A percentile compares a stretch with the other conserved stretches of the same genome.
Evolutionary conservation across 116 monocot genomes (phyloP).

Genomic region (Zostera marina): DNA sequence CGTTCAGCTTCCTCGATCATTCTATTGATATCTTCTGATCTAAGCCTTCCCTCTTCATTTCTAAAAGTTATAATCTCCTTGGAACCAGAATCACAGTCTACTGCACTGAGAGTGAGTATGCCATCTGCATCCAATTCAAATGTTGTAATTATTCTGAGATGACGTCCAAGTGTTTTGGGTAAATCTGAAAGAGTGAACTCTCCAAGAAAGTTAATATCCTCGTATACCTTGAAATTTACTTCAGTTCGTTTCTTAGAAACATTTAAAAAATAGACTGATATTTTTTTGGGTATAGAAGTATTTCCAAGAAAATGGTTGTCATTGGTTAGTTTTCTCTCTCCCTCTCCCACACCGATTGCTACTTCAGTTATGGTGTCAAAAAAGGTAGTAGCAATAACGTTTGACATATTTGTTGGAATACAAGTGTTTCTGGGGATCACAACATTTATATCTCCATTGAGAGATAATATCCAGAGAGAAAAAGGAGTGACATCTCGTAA

Average conservation of each 20-base stretch:
- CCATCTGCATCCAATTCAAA: slow-evolving; percentile 51
- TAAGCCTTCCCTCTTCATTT: slow-evolving; percentile 15
- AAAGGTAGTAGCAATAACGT: not conserved
- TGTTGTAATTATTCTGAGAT: slow-evolving; percentile 26
- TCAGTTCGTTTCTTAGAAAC: too few species aligned
- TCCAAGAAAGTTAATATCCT: slow-evolving; percentile 2
- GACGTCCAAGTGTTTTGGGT: slow-evolving; percentile 16
- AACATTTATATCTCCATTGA: not conserved
- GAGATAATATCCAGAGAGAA: slow-evolving; percentile 1
- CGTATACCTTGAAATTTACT: too few species aligned
- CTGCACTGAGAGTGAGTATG: slow-evolving; percentile 50
- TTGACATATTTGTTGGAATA: not conserved
- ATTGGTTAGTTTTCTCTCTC: not conserved
- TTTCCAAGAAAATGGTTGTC: too few species aligned
- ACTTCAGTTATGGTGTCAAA: not conserved
- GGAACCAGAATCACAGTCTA: slow-evolving; percentile 14
- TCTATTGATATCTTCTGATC: slow-evolving; percentile 8
- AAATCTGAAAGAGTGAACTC: not conserved
- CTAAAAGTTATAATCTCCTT: slow-evolving; percentile 9
- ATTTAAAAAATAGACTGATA: too few species aligned
- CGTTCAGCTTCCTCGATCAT: slow-evolving; percentile 12
- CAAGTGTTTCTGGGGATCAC: slow-evolving; percentile 3
- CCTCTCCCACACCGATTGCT: not conserved
- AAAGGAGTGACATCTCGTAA: slow-evolving; percentile 3
- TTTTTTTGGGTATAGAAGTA: too few species aligned